Evolutionary conservation across 169 alveolate genomes (phyloP).

Genomic region (Cryptosporidium baileyi): DNA sequence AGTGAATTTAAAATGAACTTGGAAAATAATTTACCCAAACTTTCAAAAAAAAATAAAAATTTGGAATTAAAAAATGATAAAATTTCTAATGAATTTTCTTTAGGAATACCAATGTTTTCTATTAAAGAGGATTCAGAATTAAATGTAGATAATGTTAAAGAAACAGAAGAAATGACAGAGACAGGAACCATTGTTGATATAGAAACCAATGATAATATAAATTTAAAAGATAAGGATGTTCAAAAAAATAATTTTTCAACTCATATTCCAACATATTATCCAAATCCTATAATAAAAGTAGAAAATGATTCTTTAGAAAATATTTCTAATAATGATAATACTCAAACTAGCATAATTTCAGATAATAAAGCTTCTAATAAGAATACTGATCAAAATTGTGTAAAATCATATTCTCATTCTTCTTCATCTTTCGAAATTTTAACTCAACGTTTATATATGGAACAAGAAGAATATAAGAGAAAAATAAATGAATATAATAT

Average conservation of each 20-base stretch:
- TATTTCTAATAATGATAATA: neutral
- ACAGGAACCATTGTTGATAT: slow-evolving; percentile 42
- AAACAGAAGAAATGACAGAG: slow-evolving; percentile 54
- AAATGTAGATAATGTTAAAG: neutral
- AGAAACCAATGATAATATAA: neutral
- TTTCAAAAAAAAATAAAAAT: neutral
- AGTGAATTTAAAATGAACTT: neutral
- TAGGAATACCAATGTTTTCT: slow-evolving; percentile 67
- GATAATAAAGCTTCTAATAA: neutral
- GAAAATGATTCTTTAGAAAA: neutral
- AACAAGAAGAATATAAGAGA: slow-evolving; percentile 59
- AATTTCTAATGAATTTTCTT: neutral
- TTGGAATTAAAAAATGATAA: neutral
- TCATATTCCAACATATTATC: slow-evolving; percentile 34
- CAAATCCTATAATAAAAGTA: slow-evolving; percentile 10
- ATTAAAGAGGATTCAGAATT: slow-evolving; percentile 45
- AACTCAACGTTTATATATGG: slow-evolving; percentile 49
- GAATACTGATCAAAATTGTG: neutral
- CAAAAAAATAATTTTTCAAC: neutral
- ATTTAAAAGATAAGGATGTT: neutral
- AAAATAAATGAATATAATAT: slow-evolving; percentile 16
- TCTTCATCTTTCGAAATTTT: slow-evolving; percentile 28
- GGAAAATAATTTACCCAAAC: neutral
- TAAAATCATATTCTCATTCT: slow-evolving; percentile 10
- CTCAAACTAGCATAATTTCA: neutral